Percentiles rank a stretch among this genome's conserved stretches.
Conservation (phyloP, 202 grass and related monocot genomes). For the Elaeis oleifera region DNA sequence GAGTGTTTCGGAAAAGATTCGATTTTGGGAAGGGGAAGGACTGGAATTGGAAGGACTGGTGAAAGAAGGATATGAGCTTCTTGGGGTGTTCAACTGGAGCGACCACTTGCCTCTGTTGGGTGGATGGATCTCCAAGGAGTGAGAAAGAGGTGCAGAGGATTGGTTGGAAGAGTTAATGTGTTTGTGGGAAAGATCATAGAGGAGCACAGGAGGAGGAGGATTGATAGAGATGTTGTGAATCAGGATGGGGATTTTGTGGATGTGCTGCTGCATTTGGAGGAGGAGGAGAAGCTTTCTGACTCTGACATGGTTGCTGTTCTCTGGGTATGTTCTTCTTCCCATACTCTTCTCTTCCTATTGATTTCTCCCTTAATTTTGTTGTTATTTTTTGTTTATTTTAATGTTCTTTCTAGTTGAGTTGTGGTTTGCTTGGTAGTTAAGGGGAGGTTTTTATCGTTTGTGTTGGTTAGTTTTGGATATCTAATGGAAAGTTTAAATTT, state of each 20-base stretch:
- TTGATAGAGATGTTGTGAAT: no score
- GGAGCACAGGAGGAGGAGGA: slow-evolving; percentile 34
- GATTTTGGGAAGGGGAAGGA: slow-evolving; percentile 28
- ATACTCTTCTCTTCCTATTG: no score
- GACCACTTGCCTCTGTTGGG: slow-evolving; percentile 64
- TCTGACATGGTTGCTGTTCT: background rate
- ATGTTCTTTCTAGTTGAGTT: no score
- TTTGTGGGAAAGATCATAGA: slow-evolving; percentile 48
- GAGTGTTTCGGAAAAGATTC: slow-evolving; percentile 15
- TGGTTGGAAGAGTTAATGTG: slow-evolving; percentile 44
- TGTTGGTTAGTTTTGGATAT: no score
- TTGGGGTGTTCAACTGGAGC: slow-evolving; percentile 68
- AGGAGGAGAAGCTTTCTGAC: slow-evolving; percentile 7
- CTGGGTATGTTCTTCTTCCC: no score
- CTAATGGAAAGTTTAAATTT: no score
- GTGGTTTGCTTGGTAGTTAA: no score
- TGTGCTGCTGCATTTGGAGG: background rate
- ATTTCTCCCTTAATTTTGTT: no score
- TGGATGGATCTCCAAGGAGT: slow-evolving; percentile 67
- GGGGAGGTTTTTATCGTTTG: no score
- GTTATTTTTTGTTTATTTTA: no score
- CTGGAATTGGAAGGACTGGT: slow-evolving; percentile 52
- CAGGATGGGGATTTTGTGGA: no score
- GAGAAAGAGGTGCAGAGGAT: slow-evolving; percentile 37
- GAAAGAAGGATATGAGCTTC: slow-evolving; percentile 59